A percentile compares a stretch with the other conserved stretches of the same genome.
Evolutionary conservation across 331 rosid species (phyloP).

Genomic region (Erythrophleum ivorense): DNA sequence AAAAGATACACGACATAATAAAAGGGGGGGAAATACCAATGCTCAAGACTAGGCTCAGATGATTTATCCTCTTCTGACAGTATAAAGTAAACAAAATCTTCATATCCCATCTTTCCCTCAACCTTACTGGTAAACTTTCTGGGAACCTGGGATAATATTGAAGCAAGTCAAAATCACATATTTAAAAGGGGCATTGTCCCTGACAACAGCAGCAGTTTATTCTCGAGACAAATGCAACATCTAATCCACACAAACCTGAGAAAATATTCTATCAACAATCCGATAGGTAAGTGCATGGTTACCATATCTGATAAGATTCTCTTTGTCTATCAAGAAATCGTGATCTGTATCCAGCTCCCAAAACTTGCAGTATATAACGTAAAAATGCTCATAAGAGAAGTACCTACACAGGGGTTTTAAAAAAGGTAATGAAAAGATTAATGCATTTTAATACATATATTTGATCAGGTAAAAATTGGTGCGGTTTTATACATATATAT

Average conservation of each 20-base stretch:
- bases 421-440: slow-evolving; percentile 8
- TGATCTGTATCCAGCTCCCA: slow-evolving; percentile 99
- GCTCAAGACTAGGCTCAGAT: slow-evolving; percentile 96
- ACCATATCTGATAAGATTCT: slow-evolving; percentile 97
- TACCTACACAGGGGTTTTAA: slow-evolving; percentile 56
- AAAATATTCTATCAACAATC: slow-evolving; percentile 97
- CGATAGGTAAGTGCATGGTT: slow-evolving; percentile 98
- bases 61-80: slow-evolving; percentile 97
- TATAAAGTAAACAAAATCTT: slow-evolving; percentile 98
- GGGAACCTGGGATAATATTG: slow-evolving; percentile 66
- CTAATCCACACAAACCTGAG: slow-evolving; percentile 77
- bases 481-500: neutral
- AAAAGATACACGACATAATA: slow-evolving; percentile 26
- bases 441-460: slow-evolving; percentile 17
- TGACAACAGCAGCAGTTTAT: slow-evolving; percentile 33
- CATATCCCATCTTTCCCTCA: slow-evolving; percentile 99
- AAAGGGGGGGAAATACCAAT: slow-evolving; percentile 65
- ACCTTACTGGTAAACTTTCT: slow-evolving; percentile 93
- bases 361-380: slow-evolving; percentile 98
- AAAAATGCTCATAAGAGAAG: slow-evolving; percentile 98
- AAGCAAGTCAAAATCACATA: slow-evolving; percentile 25
- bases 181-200: slow-evolving; percentile 8
- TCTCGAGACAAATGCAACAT: slow-evolving; percentile 40
- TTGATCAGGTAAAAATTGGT: neutral
- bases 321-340: slow-evolving; percentile 96